phyloP scores from a whole-genome alignment of 768 basidiomycete species.

The Mrakia gelida region DNA sequence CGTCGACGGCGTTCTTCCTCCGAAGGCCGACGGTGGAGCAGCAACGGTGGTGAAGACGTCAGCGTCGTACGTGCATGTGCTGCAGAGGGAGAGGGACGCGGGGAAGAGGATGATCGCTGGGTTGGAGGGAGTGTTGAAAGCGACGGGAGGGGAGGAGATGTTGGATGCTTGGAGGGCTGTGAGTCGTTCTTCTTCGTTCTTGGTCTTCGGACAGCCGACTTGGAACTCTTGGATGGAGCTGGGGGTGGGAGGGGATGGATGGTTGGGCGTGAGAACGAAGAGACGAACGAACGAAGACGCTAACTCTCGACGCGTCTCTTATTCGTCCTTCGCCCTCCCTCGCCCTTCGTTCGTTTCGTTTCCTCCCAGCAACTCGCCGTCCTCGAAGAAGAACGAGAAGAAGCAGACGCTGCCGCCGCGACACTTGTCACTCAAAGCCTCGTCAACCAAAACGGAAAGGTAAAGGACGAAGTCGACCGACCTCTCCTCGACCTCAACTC shows the following conservation, averaged over 20 bases:
- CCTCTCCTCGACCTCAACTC: background rate
- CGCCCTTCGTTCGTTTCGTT: background rate
- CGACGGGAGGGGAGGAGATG: slow-evolving; percentile 6
- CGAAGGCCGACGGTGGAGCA: background rate
- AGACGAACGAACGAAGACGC: background rate
- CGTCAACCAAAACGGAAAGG: too few relatives aligned
- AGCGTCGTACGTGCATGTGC: background rate
- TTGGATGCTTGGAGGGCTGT: slow-evolving; percentile 5
- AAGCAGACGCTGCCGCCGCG: too few relatives aligned
- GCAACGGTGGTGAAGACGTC: background rate
- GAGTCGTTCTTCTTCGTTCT: too few relatives aligned
- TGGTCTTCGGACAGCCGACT: too few relatives aligned
- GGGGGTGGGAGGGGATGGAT: background rate
- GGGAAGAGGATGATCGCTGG: slow-evolving; percentile 1
- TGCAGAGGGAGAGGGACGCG: background rate
- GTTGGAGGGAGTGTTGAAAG: background rate
- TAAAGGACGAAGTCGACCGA: too few relatives aligned
- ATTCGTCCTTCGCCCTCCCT: too few relatives aligned
- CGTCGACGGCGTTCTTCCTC: slow-evolving; percentile 2
- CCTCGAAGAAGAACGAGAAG: background rate
- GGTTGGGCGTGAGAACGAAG: background rate
- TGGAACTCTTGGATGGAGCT: too few relatives aligned
- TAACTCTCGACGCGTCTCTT: background rate
- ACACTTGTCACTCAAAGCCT: too few relatives aligned
- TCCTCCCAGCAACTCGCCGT: background rate